Evolutionary conservation across 768 basidiomycete genomes (phyloP).

Genomic region (Baorangia bicolor): DNA sequence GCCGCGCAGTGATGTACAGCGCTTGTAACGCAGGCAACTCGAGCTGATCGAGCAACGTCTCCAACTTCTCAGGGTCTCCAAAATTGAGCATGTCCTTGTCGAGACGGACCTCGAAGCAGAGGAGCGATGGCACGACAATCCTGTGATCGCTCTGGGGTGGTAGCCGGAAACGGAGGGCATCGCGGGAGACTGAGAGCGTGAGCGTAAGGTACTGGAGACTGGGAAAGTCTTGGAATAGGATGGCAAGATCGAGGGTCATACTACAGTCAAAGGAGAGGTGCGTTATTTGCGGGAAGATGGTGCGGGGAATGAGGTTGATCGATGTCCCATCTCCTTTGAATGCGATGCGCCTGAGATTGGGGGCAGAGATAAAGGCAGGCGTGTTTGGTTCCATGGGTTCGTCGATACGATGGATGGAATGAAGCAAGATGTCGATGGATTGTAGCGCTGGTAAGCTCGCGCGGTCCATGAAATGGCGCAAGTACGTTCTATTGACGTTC

Average conservation of each 20-base stretch:
- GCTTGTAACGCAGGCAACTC: constrained; percentile 20
- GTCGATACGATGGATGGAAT: constrained; percentile 3
- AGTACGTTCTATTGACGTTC: constrained; percentile 17
- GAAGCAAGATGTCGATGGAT: constrained; percentile 19
- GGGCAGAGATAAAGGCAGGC: constrained; percentile 8
- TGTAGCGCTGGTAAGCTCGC: constrained; percentile 11
- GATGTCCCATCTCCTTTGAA: constrained; percentile 13
- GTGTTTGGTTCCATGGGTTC: background rate
- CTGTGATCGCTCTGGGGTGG: constrained; percentile 2
- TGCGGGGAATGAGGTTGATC: constrained; percentile 16
- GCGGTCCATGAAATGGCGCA: constrained; percentile 17
- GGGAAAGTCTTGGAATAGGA: constrained; percentile 18
- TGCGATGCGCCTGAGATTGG: constrained; percentile 16
- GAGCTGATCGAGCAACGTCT: constrained; percentile 20
- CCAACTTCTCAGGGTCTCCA: constrained; percentile 18
- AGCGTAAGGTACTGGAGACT: constrained; percentile 18
- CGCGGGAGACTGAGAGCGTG: constrained; percentile 9
- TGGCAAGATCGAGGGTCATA: constrained; percentile 18
- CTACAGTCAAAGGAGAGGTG: constrained; percentile 23
- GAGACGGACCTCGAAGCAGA: constrained; percentile 18
- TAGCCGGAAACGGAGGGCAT: constrained; percentile 8
- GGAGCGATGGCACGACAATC: constrained; percentile 6
- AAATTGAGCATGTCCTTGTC: constrained; percentile 21
- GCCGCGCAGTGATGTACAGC: constrained; percentile 11
- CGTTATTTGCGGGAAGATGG: constrained; percentile 19